These are phyloP conservation scores for Fusarium sp. DNA, from an alignment of 2,329 filamentous ascomycete genomes.

Conservation along the genomic window DNA sequence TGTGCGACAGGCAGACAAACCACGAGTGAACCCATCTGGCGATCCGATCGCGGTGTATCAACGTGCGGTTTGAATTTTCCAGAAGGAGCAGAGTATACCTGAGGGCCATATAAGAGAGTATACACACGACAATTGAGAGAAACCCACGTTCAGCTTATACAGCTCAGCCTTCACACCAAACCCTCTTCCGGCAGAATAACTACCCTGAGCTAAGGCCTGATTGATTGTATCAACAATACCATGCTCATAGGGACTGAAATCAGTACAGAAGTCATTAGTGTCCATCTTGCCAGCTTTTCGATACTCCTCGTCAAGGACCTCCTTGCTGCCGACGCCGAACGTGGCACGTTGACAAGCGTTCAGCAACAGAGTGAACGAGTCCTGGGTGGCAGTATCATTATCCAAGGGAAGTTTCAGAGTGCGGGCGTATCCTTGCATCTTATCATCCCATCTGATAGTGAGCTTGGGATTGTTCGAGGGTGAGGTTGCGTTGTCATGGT, in stretches of 20 bases:
- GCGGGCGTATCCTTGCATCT: fast-evolving
- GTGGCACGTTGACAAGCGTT: conserved; percentile 55
- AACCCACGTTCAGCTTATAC: conserved; percentile 66
- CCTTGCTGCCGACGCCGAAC: conserved; percentile 59
- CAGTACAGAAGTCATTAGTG: conserved; percentile 57
- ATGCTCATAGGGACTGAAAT: conserved; percentile 63
- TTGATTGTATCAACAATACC: conserved; percentile 65
- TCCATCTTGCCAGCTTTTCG: conserved; percentile 66
- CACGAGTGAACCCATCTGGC: conserved; percentile 66
- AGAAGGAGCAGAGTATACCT: conserved; percentile 65
- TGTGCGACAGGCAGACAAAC: conserved; percentile 58
- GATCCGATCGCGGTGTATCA: conserved; percentile 62
- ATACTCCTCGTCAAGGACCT: conserved; percentile 64
- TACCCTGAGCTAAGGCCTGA: conserved; percentile 57
- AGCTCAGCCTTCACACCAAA: conserved; percentile 62
- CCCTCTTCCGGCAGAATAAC: neutral
- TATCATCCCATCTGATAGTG: conserved; percentile 7
- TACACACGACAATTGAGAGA: fast-evolving
- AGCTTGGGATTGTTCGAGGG: neutral
- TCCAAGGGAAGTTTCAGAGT: neutral
- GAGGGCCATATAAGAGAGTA: fast-evolving
- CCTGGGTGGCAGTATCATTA: neutral
- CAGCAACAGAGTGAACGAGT: neutral
- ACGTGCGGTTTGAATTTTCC: conserved; percentile 64
- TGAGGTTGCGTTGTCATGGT: neutral